Evolutionary conservation across 2,329 filamentous ascomycete species (phyloP).

Genomic region (Ophidiomyces ophidiicola): DNA sequence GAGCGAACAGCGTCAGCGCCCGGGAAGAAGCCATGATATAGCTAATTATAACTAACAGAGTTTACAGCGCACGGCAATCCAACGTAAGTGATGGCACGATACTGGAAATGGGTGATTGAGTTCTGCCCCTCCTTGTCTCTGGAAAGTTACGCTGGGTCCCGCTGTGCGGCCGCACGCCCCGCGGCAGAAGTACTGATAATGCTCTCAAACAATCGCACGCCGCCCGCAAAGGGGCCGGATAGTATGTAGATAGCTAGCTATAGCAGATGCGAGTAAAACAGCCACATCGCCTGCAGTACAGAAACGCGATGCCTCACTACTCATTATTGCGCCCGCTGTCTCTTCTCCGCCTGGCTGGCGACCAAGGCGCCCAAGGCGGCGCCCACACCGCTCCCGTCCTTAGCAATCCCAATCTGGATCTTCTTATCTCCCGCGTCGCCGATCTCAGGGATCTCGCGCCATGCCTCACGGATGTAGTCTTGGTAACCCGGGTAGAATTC

Average conservation of each 20-base stretch:
- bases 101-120: too few species aligned
- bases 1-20: conserved; percentile 4
- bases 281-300: neutral
- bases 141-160: neutral
- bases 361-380: conserved; percentile 89
- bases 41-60: neutral
- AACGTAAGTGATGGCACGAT: too few species aligned
- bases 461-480: conserved; percentile 71
- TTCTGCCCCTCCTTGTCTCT: too few species aligned
- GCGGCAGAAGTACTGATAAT: too few species aligned
- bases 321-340: conserved; percentile 1
- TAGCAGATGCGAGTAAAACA: too few species aligned
- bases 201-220: too few species aligned
- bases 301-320: neutral
- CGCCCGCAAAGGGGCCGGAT: too few species aligned
- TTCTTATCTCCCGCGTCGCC: conserved; percentile 67
- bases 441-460: conserved; percentile 64
- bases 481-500: conserved; percentile 94
- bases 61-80: neutral
- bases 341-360: conserved; percentile 46
- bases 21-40: conserved; percentile 2
- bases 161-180: neutral
- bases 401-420: conserved; percentile 89
- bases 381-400: conserved; percentile 91
- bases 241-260: too few species aligned